Evolutionary conservation across 2,329 filamentous ascomycete species (phyloP).

Genomic region (Coniochaeta prunicola): DNA sequence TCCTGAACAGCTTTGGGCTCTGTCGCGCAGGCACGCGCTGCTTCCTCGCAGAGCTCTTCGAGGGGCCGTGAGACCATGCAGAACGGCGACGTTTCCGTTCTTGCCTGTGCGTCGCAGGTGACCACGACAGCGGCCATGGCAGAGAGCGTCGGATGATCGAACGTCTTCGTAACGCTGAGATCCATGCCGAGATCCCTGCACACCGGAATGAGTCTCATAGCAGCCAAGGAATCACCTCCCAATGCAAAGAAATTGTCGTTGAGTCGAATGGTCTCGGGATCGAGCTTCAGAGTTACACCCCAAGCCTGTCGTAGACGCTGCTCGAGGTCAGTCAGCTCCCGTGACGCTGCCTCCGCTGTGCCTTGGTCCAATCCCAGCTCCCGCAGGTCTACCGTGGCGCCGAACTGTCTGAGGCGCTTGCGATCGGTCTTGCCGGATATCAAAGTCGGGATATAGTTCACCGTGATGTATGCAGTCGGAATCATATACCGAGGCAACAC

Average conservation of each 20-base stretch:
- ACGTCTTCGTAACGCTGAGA: slow-evolving; percentile 37
- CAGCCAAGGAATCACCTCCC: slow-evolving; percentile 43
- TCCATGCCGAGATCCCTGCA: slow-evolving; percentile 27
- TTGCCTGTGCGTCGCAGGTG: slow-evolving; percentile 19
- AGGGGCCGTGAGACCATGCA: background rate
- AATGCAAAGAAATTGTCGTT: slow-evolving; percentile 39
- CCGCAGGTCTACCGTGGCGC: slow-evolving; percentile 12
- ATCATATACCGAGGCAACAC: slow-evolving; percentile 27
- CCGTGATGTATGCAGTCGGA: slow-evolving; percentile 32
- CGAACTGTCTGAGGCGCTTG: slow-evolving; percentile 28
- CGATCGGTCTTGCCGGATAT: slow-evolving; percentile 37
- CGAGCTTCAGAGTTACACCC: slow-evolving; percentile 13
- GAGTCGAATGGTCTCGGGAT: slow-evolving; percentile 17
- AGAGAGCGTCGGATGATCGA: slow-evolving; percentile 34
- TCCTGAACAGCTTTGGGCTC: slow-evolving; percentile 32
- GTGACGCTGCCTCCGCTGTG: slow-evolving; percentile 4
- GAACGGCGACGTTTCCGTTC: slow-evolving; percentile 13
- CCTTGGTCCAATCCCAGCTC: background rate
- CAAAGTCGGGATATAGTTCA: slow-evolving; percentile 32
- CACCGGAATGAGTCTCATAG: slow-evolving; percentile 41
- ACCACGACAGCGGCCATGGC: slow-evolving; percentile 30
- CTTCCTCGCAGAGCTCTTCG: background rate
- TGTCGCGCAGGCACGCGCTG: slow-evolving; percentile 13
- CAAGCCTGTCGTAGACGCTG: slow-evolving; percentile 23
- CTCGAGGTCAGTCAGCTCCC: slow-evolving; percentile 23